Evolutionary conservation across 805 yeast genomes (phyloP).

Genomic region (Cyberlindnera xylosilytica): DNA sequence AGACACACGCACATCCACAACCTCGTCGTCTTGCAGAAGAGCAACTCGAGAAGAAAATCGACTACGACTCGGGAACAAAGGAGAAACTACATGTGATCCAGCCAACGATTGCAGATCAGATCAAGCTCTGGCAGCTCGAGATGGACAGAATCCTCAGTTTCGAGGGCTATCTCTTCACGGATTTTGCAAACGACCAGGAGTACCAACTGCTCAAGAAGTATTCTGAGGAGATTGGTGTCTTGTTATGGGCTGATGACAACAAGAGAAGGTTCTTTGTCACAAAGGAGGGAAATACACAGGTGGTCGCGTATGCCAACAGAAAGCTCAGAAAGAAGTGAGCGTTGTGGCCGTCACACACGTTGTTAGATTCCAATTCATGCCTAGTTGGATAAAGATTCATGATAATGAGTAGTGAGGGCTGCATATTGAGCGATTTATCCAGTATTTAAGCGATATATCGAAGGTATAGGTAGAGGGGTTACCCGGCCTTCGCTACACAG

Average conservation of each 20-base stretch:
- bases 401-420: too few relatives aligned
- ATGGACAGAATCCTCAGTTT: constrained; percentile 85
- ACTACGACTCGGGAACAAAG: constrained; percentile 46
- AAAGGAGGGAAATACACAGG: constrained; percentile 79
- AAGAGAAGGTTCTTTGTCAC: constrained; percentile 81
- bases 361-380: too few relatives aligned
- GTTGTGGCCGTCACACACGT: too few relatives aligned
- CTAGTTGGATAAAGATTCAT: too few relatives aligned
- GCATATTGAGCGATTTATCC: too few relatives aligned
- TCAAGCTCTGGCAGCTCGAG: constrained; percentile 93
- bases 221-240: constrained; percentile 88
- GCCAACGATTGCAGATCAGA: constrained; percentile 96
- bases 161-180: constrained; percentile 85
- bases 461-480: too few relatives aligned
- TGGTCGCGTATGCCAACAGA: constrained; percentile 87
- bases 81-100: constrained; percentile 68
- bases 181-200: constrained; percentile 75
- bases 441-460: too few relatives aligned
- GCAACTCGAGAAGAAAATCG: constrained; percentile 60
- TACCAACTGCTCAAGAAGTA: constrained; percentile 68
- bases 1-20: constrained; percentile 92
- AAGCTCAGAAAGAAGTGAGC: constrained; percentile 33
- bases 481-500: neutral
- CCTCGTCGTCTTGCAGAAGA: constrained; percentile 76
- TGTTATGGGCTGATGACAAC: constrained; percentile 78